These are phyloP conservation scores for Salvia rosmarinus DNA, from an alignment of 257 asterid species.

Conservation along the genomic window DNA sequence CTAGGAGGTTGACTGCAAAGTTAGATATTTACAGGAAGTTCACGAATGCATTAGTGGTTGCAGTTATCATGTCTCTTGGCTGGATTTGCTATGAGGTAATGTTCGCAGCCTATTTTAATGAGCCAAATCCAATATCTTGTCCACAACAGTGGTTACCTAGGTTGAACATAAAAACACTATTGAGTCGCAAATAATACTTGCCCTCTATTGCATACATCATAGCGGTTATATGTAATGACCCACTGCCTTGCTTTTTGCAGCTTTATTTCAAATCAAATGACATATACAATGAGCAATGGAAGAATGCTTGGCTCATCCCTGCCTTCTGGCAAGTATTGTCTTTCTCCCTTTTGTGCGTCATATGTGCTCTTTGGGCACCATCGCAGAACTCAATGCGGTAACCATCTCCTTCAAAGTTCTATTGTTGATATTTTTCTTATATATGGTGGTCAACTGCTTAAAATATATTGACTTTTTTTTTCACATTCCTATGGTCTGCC, in stretches of 20 bases:
- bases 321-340: conserved; percentile 98
- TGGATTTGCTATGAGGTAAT: conserved; percentile 95
- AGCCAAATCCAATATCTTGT: conserved; percentile 2
- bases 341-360: conserved; percentile 81
- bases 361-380: conserved; percentile 98
- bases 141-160: background rate
- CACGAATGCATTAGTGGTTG: conserved; percentile 86
- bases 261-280: conserved; percentile 91
- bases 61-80: conserved; percentile 88
- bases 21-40: conserved; percentile 86
- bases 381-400: conserved; percentile 92
- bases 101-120: conserved; percentile 14
- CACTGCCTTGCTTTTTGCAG: conserved; percentile 50
- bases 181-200: background rate
- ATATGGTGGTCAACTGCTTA: background rate
- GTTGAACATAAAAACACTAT: conserved; percentile 6
- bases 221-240: conserved; percentile 29
- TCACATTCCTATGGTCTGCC: conserved; percentile 6
- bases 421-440: conserved; percentile 5
- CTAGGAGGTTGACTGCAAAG: conserved; percentile 81
- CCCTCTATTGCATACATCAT: background rate
- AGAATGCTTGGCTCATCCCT: conserved; percentile 94
- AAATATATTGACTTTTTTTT: background rate
- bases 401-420: conserved; percentile 23
- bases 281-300: conserved; percentile 91